Percentiles rank a stretch among this genome's conserved stretches.
These are phyloP conservation scores for Talaromyces sp. DNA, from an alignment of 2,329 filamentous ascomycete genomes.

Conservation along the genomic window DNA sequence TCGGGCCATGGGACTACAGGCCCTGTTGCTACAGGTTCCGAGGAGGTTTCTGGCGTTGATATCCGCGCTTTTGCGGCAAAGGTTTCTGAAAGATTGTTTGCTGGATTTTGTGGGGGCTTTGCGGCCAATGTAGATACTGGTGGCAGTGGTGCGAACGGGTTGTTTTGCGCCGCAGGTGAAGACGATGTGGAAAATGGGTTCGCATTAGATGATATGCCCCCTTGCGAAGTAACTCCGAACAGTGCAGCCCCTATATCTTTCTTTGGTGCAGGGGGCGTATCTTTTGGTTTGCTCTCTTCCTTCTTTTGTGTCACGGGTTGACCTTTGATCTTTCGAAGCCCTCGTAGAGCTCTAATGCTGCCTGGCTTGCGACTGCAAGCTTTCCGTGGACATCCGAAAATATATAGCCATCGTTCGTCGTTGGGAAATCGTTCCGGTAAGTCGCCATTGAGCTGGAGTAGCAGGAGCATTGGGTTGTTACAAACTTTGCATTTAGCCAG, in stretches of 20 bases:
- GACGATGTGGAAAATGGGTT: constrained; percentile 56
- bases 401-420: constrained; percentile 82
- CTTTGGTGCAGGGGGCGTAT: constrained; percentile 22
- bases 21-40: constrained; percentile 34
- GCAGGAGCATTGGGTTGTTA: constrained; percentile 74
- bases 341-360: constrained; percentile 72
- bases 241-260: constrained; percentile 55
- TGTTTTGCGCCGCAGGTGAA: constrained; percentile 39
- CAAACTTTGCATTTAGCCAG: constrained; percentile 85
- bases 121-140: constrained; percentile 41
- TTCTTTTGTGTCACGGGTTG: constrained; percentile 30
- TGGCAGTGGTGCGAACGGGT: constrained; percentile 58
- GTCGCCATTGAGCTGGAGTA: constrained; percentile 89
- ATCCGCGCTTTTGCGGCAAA: constrained; percentile 69
- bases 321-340: constrained; percentile 52
- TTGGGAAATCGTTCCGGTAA: constrained; percentile 80
- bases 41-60: constrained; percentile 34
- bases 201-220: constrained; percentile 49
- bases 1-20: constrained; percentile 73
- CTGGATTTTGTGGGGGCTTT: constrained; percentile 40
- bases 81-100: constrained; percentile 66
- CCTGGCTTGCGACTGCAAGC: constrained; percentile 78
- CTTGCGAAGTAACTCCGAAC: constrained; percentile 52
- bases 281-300: constrained; percentile 20
- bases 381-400: constrained; percentile 76